Evolutionary conservation across 2,329 filamentous ascomycete genomes (phyloP).

Genomic region (Aspergillus sp.): DNA sequence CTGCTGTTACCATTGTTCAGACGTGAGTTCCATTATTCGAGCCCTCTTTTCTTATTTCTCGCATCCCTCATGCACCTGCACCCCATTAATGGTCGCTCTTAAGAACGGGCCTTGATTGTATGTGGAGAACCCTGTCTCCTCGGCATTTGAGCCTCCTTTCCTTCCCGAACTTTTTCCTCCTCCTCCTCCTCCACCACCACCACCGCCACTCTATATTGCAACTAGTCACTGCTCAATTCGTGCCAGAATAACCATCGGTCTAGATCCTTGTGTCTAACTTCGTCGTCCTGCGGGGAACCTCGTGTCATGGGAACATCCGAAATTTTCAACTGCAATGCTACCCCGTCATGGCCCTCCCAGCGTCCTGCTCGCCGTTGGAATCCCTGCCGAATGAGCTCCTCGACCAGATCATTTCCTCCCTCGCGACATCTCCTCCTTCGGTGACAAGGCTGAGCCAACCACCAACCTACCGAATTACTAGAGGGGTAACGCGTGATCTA

Average conservation of each 20-base stretch:
- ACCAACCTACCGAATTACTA: constrained; percentile 40
- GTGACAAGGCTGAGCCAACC: constrained; percentile 42
- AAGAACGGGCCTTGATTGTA: not conserved
- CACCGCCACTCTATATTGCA: too few relatives aligned
- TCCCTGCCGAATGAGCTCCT: constrained; percentile 56
- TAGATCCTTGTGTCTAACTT: too few relatives aligned
- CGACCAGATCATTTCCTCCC: constrained; percentile 48
- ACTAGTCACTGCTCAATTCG: too few relatives aligned
- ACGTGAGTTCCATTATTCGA: too few relatives aligned
- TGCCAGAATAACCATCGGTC: too few relatives aligned
- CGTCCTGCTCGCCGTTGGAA: constrained; percentile 18
- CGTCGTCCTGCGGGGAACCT: not conserved
- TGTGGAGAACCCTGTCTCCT: not conserved
- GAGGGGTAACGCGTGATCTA: constrained; percentile 33
- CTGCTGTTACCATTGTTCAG: too few relatives aligned
- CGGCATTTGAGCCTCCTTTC: constrained; percentile 14
- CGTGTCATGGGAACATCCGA: constrained; percentile 9
- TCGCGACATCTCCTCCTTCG: constrained; percentile 46
- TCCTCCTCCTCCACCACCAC: constrained; percentile 4
- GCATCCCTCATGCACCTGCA: too few relatives aligned
- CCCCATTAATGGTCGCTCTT: too few relatives aligned
- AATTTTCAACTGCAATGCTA: constrained; percentile 1
- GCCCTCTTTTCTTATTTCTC: not conserved
- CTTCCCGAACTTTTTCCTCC: constrained; percentile 11
- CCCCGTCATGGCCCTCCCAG: constrained; percentile 10